A percentile compares a stretch with the other conserved stretches of the same genome.
Evolutionary conservation across 2,329 filamentous ascomycete species (phyloP).

Genomic region (Fusarium ramigenum): DNA sequence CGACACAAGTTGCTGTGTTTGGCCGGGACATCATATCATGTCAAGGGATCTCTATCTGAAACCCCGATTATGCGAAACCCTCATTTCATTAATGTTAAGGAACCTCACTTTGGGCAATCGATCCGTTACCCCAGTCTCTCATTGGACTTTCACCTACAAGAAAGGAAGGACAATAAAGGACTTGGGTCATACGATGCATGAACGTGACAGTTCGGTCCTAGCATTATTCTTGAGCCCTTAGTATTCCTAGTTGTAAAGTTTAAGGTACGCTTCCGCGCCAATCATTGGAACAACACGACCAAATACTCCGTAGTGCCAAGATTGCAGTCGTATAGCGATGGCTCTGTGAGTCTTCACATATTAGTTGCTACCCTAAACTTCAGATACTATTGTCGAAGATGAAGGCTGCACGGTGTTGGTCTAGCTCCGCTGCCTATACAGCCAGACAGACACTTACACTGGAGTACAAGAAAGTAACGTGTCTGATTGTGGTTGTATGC

Average conservation of each 20-base stretch:
- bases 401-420: neutral
- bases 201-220: neutral
- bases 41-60: slow-evolving; percentile 2
- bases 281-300: neutral
- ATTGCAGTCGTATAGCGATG: neutral
- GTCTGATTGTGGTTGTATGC: neutral
- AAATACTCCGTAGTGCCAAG: neutral
- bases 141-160: neutral
- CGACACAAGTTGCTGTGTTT: neutral
- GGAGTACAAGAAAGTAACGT: neutral
- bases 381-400: no score
- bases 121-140: neutral
- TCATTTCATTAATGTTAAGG: neutral
- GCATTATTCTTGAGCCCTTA: neutral
- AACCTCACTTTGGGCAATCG: neutral
- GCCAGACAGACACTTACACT: neutral
- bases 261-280: neutral
- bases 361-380: neutral
- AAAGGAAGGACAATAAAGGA: neutral
- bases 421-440: neutral
- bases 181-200: neutral
- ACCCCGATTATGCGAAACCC: slow-evolving; percentile 1
- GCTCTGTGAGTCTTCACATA: neutral
- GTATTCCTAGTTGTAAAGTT: neutral
- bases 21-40: neutral